Evolutionary conservation across 2,329 filamentous ascomycete genomes (phyloP), one percentile per base, ranked within the genome.

Genomic region (Nectriaceae sp.): DNA sequence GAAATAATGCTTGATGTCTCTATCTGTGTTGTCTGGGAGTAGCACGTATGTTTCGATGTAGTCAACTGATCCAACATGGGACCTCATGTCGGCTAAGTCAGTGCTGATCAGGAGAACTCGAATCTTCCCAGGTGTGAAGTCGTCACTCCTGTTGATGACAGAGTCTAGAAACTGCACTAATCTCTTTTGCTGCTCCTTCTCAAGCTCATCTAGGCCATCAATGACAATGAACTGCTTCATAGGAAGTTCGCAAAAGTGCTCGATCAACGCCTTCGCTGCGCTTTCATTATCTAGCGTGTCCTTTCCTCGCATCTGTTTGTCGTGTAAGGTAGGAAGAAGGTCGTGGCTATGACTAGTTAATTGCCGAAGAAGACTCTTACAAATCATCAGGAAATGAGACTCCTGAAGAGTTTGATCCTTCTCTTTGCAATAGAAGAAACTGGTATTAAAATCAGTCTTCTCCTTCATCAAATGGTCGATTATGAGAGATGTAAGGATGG

Each of bases 171-270:
- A 71, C 0, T 50, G 6, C 1, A 67, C 33, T 1, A 70, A 55
- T n/a, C 59, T 53, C 20, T 55, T 60, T 10, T 63, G 49, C 13
- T 74, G 65, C 1, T 42, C 21, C 4, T 41, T n/a, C 1, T 63
- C 49, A 42, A 70, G 73, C 47, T 76, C 73, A 41, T 76, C 73
- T 13, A 76, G 50, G 0, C 74, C 74, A 50, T 77, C 74, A n/a
- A 77, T 59, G 5, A 77, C 51, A 26, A 75, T 62, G 52, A 69
- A 73, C 10, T 67, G 55, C 2, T 56, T 58, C 10, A 47, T 24
- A 29, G 47, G 58, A 21, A 52, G 54, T 2, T 69, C 57, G 11
- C 65, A 61, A 18, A 67, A 65, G 1, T 64, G 44, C 1, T 64
- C 56, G 3, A 75, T 52, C 3, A 75, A 59, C 0, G 62, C 46